Conservation (phyloP, 1,139 yeast genomes). For the Kurtzmaniella quercitrusa region DNA sequence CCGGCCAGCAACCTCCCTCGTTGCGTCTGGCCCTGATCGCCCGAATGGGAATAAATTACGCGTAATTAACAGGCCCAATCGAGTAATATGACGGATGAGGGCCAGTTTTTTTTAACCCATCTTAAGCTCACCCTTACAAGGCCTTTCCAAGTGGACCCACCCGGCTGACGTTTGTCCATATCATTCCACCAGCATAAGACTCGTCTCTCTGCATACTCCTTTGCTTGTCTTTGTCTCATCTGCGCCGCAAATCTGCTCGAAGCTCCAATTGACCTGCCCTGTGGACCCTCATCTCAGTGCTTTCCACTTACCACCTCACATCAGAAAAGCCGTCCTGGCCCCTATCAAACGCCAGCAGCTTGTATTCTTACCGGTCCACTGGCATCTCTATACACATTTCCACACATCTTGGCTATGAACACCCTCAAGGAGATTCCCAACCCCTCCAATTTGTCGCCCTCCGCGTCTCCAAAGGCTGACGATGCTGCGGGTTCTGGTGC, state of each 20-base stretch:
- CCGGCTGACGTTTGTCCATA: background rate
- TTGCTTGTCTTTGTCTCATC: background rate
- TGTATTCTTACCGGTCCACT: no score
- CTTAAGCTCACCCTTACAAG: background rate
- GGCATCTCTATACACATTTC: background rate
- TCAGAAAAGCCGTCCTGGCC: no score
- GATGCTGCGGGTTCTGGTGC: background rate
- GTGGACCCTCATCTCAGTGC: no score
- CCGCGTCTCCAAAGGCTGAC: constrained; percentile 8
- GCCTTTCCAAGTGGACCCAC: background rate
- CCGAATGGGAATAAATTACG: constrained; percentile 2
- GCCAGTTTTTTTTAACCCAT: background rate
- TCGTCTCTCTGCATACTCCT: background rate
- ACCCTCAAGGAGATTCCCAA: constrained; percentile 11
- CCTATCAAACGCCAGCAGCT: no score
- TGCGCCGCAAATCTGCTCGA: background rate
- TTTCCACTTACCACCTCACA: no score
- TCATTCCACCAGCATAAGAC: background rate
- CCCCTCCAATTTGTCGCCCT: constrained; percentile 8
- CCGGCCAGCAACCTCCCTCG: background rate
- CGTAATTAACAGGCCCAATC: constrained; percentile 3
- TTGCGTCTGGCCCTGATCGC: background rate
- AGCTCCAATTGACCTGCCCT: no score
- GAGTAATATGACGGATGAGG: background rate
- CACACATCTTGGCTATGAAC: constrained; percentile 6